These are phyloP conservation scores for Biancaea sappan DNA, from an alignment of 306 rosid species.

Conservation along the genomic window DNA sequence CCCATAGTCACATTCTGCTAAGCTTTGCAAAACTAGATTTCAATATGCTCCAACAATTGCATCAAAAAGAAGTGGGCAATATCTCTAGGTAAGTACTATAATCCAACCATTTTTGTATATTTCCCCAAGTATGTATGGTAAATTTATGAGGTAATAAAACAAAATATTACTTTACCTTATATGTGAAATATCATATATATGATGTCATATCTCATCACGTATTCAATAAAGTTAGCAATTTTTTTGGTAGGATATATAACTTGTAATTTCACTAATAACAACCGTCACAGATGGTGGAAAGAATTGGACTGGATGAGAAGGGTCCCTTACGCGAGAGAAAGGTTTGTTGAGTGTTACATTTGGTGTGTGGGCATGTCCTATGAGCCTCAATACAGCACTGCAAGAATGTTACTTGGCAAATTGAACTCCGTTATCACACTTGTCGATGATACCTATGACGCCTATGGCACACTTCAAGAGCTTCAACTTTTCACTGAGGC, in stretches of 20 bases:
- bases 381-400: conserved; percentile 25
- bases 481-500: conserved; percentile 38
- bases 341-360: conserved; percentile 37
- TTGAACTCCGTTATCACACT: background rate
- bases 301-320: conserved; percentile 16
- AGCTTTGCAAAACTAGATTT: background rate
- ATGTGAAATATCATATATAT: too few relatives aligned
- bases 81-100: background rate
- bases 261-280: too few relatives aligned
- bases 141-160: too few relatives aligned
- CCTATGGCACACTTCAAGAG: conserved; percentile 40
- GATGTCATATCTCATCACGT: too few relatives aligned
- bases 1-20: background rate
- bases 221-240: too few relatives aligned
- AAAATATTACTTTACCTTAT: too few relatives aligned
- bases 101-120: too few relatives aligned
- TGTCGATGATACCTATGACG: conserved; percentile 43
- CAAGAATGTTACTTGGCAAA: conserved; percentile 27
- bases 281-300: conserved; percentile 44
- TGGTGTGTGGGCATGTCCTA: conserved; percentile 22
- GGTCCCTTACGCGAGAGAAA: conserved; percentile 32
- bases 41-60: background rate
- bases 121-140: too few relatives aligned
- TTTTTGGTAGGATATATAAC: too few relatives aligned
- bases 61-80: background rate